phyloP scores from a whole-genome alignment of 116 monocot species.

The Phalaenopsis hybrid region DNA sequence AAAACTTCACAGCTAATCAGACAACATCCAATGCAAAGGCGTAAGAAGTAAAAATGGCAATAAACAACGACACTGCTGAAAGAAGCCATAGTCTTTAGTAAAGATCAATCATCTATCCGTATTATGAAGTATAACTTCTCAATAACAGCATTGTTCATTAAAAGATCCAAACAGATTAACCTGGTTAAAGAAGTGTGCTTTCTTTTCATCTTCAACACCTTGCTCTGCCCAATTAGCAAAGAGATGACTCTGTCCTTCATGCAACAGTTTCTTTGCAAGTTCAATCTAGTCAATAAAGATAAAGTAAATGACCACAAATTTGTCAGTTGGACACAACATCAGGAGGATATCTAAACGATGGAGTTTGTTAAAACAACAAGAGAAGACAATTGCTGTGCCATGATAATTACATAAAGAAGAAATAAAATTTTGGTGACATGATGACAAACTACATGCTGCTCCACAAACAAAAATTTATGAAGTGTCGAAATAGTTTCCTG shows the following conservation, averaged over 20 bases:
- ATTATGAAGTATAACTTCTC: not conserved
- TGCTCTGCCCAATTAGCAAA: constrained; percentile 77
- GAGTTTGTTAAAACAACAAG: not conserved
- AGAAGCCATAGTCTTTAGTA: not conserved
- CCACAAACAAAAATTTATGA: not conserved
- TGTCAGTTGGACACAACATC: not conserved
- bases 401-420: not conserved
- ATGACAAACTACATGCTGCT: not conserved
- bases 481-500: no score
- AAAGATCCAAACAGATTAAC: constrained; percentile 20
- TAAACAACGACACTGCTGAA: not conserved
- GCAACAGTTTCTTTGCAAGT: constrained; percentile 65
- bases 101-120: not conserved
- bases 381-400: not conserved
- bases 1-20: not conserved
- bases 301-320: not conserved
- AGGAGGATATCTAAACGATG: not conserved
- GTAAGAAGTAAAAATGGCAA: not conserved
- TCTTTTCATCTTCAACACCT: constrained; percentile 68
- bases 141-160: not conserved
- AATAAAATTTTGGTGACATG: not conserved
- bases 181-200: constrained; percentile 69
- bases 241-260: constrained; percentile 68
- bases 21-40: not conserved
- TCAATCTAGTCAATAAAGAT: constrained; percentile 37